phyloP scores from a whole-genome alignment of 139 green algal genomes.

The Desmodesmus armatus region DNA sequence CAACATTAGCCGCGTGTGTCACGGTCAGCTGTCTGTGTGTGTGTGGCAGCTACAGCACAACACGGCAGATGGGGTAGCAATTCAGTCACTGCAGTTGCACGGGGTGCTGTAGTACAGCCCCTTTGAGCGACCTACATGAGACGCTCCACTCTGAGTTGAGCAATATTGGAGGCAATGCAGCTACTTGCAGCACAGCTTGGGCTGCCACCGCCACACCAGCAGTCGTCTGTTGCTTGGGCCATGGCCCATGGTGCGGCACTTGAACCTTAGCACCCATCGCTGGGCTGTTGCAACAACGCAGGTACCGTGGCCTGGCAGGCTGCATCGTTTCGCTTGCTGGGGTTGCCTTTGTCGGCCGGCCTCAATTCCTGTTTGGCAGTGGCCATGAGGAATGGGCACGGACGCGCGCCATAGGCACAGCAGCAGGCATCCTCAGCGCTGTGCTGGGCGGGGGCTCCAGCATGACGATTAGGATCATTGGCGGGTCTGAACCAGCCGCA shows the following conservation, averaged over 20 bases:
- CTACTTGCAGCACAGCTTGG: not conserved
- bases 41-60: too few species aligned
- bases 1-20: too few species aligned
- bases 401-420: not conserved
- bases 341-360: not conserved
- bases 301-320: constrained; percentile 4
- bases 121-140: too few species aligned
- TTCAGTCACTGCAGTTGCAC: too few species aligned
- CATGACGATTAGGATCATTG: constrained; percentile 29
- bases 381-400: not conserved
- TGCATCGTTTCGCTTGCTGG: not conserved
- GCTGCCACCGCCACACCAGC: not conserved
- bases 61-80: too few species aligned
- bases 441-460: constrained; percentile 14
- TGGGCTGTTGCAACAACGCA: too few species aligned
- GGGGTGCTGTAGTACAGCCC: too few species aligned
- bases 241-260: too few species aligned
- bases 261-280: too few species aligned
- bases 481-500: constrained; percentile 14
- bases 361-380: constrained; percentile 40
- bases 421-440: not conserved
- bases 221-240: too few species aligned
- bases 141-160: not conserved
- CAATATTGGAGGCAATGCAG: not conserved
- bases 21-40: too few species aligned